A percentile compares a stretch with the other conserved stretches of the same genome.
phyloP scores from a whole-genome alignment of 805 yeast genomes.

The Candida pini region DNA sequence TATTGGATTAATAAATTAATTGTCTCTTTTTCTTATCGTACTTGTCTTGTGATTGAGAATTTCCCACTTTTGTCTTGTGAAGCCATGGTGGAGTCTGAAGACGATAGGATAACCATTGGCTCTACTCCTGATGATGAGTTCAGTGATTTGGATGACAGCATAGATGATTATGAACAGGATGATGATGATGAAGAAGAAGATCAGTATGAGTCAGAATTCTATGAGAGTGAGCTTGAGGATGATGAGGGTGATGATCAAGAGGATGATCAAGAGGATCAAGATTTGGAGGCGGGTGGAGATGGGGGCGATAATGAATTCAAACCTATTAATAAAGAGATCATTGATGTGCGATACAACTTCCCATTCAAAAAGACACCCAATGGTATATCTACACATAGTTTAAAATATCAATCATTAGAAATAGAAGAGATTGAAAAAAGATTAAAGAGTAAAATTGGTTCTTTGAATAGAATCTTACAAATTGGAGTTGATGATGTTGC shows the following conservation, averaged over 20 bases:
- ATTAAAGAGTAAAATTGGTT: slow-evolving; percentile 24
- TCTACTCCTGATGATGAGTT: slow-evolving; percentile 9
- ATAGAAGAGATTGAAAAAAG: slow-evolving; percentile 28
- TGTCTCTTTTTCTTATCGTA: no score
- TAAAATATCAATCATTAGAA: slow-evolving; percentile 23
- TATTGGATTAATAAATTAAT: no score
- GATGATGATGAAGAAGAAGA: slow-evolving; percentile 14
- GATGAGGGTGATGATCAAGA: slow-evolving; percentile 23
- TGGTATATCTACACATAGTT: slow-evolving; percentile 22
- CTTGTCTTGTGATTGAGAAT: no score
- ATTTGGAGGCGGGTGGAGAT: slow-evolving; percentile 2
- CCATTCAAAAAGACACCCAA: slow-evolving; percentile 13
- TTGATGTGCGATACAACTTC: slow-evolving; percentile 14
- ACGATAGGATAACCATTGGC: no score
- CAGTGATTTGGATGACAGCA: slow-evolving; percentile 9
- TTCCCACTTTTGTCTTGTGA: no score
- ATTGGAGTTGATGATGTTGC: slow-evolving; percentile 35
- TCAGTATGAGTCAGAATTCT: slow-evolving; percentile 7
- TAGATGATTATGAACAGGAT: slow-evolving; percentile 19
- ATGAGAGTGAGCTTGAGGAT: no score
- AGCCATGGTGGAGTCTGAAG: no score
- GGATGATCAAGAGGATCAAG: slow-evolving; percentile 14
- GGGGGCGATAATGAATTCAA: slow-evolving; percentile 19
- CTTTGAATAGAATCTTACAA: slow-evolving; percentile 33
- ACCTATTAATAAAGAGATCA: slow-evolving; percentile 7